phyloP scores from a whole-genome alignment of 1,284 basidiomycete genomes.

The Dichomitus squalens region DNA sequence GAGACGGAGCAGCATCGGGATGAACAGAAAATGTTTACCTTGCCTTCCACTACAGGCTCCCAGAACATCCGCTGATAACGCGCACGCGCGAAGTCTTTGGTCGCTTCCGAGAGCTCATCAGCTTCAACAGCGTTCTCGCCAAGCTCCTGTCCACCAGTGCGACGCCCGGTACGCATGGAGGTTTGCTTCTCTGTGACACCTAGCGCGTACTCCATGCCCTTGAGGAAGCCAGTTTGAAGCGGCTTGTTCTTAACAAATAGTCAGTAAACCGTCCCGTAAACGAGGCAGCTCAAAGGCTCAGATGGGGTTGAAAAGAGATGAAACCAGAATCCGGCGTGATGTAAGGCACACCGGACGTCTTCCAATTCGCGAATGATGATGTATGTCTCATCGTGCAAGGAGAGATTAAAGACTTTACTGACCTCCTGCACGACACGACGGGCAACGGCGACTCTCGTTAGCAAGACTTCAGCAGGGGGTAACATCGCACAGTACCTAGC shows the following conservation, averaged over 20 bases:
- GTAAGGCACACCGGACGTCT: constrained; percentile 61
- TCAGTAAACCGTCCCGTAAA: constrained; percentile 22
- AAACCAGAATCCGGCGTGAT: constrained; percentile 59
- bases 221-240: constrained; percentile 68
- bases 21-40: constrained; percentile 44
- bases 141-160: constrained; percentile 25
- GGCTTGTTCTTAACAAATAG: constrained; percentile 45
- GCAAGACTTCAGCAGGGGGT: neutral
- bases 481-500: constrained; percentile 24
- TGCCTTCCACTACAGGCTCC: constrained; percentile 68
- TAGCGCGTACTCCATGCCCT: constrained; percentile 71
- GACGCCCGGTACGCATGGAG: neutral
- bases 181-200: constrained; percentile 39
- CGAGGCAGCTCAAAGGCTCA: constrained; percentile 38
- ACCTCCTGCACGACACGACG: constrained; percentile 32
- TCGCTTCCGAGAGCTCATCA: constrained; percentile 58
- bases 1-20: neutral
- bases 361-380: constrained; percentile 68
- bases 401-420: constrained; percentile 8
- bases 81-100: constrained; percentile 57
- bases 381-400: constrained; percentile 47
- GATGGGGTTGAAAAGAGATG: constrained; percentile 64
- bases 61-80: constrained; percentile 74
- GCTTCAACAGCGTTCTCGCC: constrained; percentile 52
- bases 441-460: neutral